Evolutionary conservation across 768 basidiomycete species (phyloP).

Genomic region (Tricholoma matsutake): DNA sequence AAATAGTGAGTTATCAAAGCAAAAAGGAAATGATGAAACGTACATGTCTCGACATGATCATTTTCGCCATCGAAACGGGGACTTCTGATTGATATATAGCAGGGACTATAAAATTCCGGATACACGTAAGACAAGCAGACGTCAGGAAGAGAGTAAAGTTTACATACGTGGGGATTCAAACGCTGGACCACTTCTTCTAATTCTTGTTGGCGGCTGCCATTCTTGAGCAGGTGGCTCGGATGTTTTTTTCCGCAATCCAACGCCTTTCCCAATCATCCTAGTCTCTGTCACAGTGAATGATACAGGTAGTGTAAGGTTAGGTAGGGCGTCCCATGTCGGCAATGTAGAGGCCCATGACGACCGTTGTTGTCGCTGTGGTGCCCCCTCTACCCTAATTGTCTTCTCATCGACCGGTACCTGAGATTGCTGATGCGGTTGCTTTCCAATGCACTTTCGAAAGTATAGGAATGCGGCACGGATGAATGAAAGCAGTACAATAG

Average conservation of each 20-base stretch:
- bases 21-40: constrained; percentile 10
- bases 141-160: neutral
- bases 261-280: constrained; percentile 16
- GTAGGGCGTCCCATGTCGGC: constrained; percentile 23
- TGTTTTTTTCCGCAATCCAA: constrained; percentile 22
- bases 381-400: constrained; percentile 8
- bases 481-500: constrained; percentile 24
- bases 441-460: constrained; percentile 12
- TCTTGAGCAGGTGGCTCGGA: constrained; percentile 9
- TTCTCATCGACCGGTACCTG: constrained; percentile 16
- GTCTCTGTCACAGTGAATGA: constrained; percentile 18
- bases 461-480: constrained; percentile 18
- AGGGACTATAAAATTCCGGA: constrained; percentile 27
- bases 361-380: constrained; percentile 12
- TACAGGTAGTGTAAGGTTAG: constrained; percentile 22
- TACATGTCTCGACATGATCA: constrained; percentile 53
- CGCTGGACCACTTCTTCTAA: constrained; percentile 20
- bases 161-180: constrained; percentile 27
- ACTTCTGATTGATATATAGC: constrained; percentile 40
- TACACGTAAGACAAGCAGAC: neutral
- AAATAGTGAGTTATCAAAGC: neutral
- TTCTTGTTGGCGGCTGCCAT: constrained; percentile 13
- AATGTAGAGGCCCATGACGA: constrained; percentile 24
- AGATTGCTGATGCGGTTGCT: constrained; percentile 7
- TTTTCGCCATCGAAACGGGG: constrained; percentile 49